phyloP scores from a whole-genome alignment of 331 rosid genomes.

The Telfairia occidentalis region DNA sequence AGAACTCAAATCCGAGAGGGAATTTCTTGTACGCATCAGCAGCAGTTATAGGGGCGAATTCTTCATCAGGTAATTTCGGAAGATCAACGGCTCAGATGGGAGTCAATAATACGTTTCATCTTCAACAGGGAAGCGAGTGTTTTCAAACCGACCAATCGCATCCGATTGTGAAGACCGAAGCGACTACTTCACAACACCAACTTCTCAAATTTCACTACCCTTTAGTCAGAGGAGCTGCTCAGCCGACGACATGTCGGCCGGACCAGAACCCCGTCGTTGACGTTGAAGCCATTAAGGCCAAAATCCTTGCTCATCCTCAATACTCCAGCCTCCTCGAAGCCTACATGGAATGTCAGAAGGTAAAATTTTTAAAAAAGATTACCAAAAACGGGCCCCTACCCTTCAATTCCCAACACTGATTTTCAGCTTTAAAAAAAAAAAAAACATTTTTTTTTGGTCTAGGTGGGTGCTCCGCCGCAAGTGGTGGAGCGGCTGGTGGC shows the following conservation, averaged over 20 bases:
- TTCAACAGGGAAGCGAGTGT: constrained; percentile 43
- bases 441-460: not conserved
- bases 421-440: not conserved
- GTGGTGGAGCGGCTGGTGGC: constrained; percentile 67
- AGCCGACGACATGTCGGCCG: constrained; percentile 23
- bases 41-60: constrained; percentile 18
- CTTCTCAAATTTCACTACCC: constrained; percentile 56
- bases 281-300: constrained; percentile 68
- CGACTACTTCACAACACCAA: constrained; percentile 35
- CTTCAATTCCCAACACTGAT: not conserved
- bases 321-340: constrained; percentile 84
- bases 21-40: constrained; percentile 63
- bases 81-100: constrained; percentile 34
- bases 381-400: not conserved
- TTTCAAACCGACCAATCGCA: constrained; percentile 33
- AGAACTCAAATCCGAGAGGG: constrained; percentile 40
- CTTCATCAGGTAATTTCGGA: constrained; percentile 27
- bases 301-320: constrained; percentile 89
- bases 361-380: constrained; percentile 2
- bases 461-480: constrained; percentile 96
- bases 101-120: constrained; percentile 42
- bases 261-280: constrained; percentile 32
- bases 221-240: constrained; percentile 30
- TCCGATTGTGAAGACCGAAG: constrained; percentile 60
- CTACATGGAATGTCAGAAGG: constrained; percentile 98